phyloP scores from a whole-genome alignment of 2,329 filamentous ascomycete species.

The Calonectria leucothoes region DNA sequence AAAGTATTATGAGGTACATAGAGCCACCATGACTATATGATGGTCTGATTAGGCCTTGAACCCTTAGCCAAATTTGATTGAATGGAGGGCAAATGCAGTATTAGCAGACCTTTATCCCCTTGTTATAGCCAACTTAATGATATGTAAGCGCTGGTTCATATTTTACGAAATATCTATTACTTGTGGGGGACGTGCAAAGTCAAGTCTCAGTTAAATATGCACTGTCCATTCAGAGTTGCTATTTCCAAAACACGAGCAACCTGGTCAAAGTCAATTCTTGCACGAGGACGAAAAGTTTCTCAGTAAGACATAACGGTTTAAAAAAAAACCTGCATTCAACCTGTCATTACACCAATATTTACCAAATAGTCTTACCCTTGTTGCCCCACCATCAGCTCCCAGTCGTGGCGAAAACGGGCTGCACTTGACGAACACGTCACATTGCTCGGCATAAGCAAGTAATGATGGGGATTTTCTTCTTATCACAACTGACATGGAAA shows the following conservation, averaged over 20 bases:
- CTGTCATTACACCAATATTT: neutral
- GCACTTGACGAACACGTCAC: neutral
- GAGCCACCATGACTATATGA: no score
- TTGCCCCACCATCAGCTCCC: neutral
- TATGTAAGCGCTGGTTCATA: no score
- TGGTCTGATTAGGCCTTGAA: no score
- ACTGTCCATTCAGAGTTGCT: neutral
- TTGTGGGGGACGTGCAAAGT: neutral
- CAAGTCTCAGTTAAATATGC: neutral
- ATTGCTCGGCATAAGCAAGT: conserved; percentile 4
- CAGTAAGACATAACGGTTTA: neutral
- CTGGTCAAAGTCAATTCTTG: conserved; percentile 1
- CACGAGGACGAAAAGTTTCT: neutral
- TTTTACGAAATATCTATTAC: neutral
- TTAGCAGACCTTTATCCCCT: no score
- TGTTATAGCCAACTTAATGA: no score
- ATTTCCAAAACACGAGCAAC: neutral
- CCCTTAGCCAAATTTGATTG: no score
- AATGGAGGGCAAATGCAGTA: no score
- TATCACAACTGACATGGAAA: no score
- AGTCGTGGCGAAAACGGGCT: neutral
- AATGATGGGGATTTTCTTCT: neutral
- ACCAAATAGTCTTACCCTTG: neutral
- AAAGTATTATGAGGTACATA: no score
- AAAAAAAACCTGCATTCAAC: neutral